Percentiles rank a stretch among this genome's conserved stretches.
phyloP scores from a whole-genome alignment of 768 basidiomycete species.

The Lactarius sanguifluus region DNA sequence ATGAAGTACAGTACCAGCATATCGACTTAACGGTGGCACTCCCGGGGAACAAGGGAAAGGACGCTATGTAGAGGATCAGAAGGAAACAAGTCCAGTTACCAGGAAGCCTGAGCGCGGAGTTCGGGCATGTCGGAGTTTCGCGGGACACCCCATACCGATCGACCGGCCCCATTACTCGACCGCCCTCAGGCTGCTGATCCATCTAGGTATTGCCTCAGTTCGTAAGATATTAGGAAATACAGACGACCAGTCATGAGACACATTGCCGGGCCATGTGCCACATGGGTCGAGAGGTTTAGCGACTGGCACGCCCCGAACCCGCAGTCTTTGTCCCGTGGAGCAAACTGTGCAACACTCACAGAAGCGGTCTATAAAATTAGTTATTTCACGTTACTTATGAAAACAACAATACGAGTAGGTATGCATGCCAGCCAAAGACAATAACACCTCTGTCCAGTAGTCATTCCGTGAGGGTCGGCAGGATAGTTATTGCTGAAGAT shows the following conservation, averaged over 20 bases:
- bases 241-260: neutral
- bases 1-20: neutral
- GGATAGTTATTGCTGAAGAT: neutral
- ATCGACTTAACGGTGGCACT: neutral
- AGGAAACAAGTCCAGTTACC: neutral
- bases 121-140: constrained; percentile 1
- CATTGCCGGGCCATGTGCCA: neutral
- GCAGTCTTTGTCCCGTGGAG: neutral
- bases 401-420: neutral
- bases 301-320: neutral
- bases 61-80: neutral
- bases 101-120: neutral
- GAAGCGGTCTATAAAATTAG: neutral
- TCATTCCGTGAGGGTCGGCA: neutral
- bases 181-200: neutral
- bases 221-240: neutral
- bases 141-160: neutral
- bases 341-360: neutral
- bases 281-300: neutral
- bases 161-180: neutral
- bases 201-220: neutral
- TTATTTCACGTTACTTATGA: too few relatives aligned
- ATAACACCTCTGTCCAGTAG: neutral
- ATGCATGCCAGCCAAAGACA: neutral
- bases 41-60: neutral